phyloP scores from a whole-genome alignment of 1,284 basidiomycete genomes.

The Leccinum subspadiceum region DNA sequence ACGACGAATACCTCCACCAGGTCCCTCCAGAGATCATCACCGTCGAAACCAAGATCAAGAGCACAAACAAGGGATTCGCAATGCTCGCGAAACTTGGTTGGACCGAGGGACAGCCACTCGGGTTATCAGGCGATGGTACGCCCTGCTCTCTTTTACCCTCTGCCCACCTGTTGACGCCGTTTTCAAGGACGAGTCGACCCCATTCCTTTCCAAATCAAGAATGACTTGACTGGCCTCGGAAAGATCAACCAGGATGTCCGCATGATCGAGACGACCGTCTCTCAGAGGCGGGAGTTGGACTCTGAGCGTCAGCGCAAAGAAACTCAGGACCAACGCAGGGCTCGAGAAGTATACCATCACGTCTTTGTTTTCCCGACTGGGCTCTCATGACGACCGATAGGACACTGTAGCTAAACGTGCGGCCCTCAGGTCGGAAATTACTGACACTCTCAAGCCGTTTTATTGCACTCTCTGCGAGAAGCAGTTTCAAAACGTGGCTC shows the following conservation, averaged over 20 bases:
- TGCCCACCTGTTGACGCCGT: neutral
- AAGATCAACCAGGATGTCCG: slow-evolving; percentile 73
- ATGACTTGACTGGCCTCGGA: slow-evolving; percentile 73
- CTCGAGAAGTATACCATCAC: slow-evolving; percentile 55
- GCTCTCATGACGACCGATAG: slow-evolving; percentile 37
- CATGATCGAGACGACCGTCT: slow-evolving; percentile 80
- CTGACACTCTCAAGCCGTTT: slow-evolving; percentile 65
- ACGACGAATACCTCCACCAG: slow-evolving; percentile 61
- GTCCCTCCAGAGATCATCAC: slow-evolving; percentile 63
- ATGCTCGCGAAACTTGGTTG: slow-evolving; percentile 80
- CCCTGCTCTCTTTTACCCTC: neutral
- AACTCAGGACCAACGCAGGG: slow-evolving; percentile 68
- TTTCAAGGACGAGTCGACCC: slow-evolving; percentile 72
- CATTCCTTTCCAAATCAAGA: slow-evolving; percentile 75
- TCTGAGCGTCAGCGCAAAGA: slow-evolving; percentile 78
- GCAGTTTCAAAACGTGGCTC: slow-evolving; percentile 77
- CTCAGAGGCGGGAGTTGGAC: slow-evolving; percentile 72
- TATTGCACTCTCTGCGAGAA: slow-evolving; percentile 81
- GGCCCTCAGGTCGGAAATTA: slow-evolving; percentile 65
- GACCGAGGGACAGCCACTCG: slow-evolving; percentile 52
- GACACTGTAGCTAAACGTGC: slow-evolving; percentile 63
- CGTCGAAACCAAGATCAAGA: slow-evolving; percentile 74
- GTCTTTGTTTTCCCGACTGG: slow-evolving; percentile 2
- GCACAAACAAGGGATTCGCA: slow-evolving; percentile 73
- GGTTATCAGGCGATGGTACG: neutral